Percentiles rank a stretch among this genome's conserved stretches.
phyloP scores from a whole-genome alignment of 2,329 filamentous ascomycete species.

The Scedosporium boydii region DNA sequence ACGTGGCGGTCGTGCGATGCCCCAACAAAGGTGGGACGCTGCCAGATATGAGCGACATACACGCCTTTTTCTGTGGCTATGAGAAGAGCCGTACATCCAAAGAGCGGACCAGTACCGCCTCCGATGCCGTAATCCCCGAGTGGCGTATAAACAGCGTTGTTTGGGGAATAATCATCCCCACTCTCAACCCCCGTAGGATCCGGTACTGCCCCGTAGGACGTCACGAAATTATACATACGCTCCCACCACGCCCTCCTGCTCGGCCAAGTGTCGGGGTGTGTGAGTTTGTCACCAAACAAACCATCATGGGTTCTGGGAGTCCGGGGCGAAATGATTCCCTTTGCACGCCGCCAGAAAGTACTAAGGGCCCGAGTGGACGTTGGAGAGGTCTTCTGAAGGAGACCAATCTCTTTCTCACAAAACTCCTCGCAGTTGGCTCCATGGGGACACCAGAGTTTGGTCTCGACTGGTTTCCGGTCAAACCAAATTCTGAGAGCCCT shows the following conservation, averaged over 20 bases:
- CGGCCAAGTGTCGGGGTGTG: not conserved
- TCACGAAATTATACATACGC: slow-evolving; percentile 30
- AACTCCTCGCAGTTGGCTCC: not conserved
- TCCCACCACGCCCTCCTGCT: slow-evolving; percentile 3
- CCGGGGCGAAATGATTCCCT: not conserved
- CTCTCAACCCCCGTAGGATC: not conserved
- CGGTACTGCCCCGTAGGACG: slow-evolving; percentile 8
- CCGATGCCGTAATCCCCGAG: not conserved
- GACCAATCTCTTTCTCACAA: not conserved
- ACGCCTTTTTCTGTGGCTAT: not conserved
- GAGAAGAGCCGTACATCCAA: not conserved
- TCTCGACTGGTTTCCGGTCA: not conserved
- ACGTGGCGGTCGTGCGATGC: not conserved
- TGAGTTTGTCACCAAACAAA: not conserved
- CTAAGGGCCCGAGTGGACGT: not conserved
- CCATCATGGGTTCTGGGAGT: not conserved
- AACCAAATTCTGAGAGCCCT: slow-evolving; percentile 1
- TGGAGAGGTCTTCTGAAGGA: not conserved
- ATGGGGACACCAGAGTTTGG: not conserved
- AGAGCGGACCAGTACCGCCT: not conserved
- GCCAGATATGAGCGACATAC: slow-evolving; percentile 4
- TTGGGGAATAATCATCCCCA: not conserved
- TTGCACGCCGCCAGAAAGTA: not conserved
- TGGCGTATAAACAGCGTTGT: not conserved
- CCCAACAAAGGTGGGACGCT: not conserved